These are phyloP conservation scores for Camelina laxa DNA, from an alignment of 345 rosid species.

Conservation along the genomic window DNA sequence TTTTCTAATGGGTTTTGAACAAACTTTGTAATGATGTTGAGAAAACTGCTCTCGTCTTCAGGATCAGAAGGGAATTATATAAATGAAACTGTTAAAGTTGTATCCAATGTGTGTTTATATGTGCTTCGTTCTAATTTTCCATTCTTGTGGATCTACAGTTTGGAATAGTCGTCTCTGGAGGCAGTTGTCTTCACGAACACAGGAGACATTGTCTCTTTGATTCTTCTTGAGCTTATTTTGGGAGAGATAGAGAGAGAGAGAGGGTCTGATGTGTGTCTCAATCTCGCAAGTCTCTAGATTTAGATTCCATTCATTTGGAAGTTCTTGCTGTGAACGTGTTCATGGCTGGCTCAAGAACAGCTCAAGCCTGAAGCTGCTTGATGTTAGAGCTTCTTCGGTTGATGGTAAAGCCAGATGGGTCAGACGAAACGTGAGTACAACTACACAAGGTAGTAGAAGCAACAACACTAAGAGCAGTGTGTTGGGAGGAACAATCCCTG, in stretches of 20 bases:
- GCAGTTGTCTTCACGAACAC: slow-evolving; percentile 36
- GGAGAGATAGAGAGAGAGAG: neutral
- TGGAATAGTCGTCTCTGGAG: neutral
- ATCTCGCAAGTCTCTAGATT: slow-evolving; percentile 67
- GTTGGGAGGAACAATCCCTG: slow-evolving; percentile 54
- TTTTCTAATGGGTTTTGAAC: neutral
- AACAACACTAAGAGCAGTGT: slow-evolving; percentile 44
- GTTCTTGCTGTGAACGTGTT: slow-evolving; percentile 53
- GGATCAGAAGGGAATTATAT: too few relatives aligned
- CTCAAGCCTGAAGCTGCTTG: slow-evolving; percentile 47
- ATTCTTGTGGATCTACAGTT: slow-evolving; percentile 43
- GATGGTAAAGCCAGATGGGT: slow-evolving; percentile 70
- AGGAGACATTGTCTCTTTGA: slow-evolving; percentile 48
- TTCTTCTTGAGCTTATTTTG: slow-evolving; percentile 12
- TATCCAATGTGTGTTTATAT: neutral
- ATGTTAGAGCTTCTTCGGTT: slow-evolving; percentile 51
- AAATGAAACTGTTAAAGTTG: neutral
- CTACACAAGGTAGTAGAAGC: slow-evolving; percentile 43
- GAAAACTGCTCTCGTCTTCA: too few relatives aligned
- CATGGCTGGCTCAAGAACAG: slow-evolving; percentile 42
- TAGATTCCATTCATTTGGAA: slow-evolving; percentile 54
- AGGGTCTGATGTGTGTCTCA: slow-evolving; percentile 60
- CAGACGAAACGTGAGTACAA: slow-evolving; percentile 58
- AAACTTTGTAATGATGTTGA: neutral
- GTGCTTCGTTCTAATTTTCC: slow-evolving; percentile 1